Evolutionary conservation across 23 red algal species (phyloP).

Genomic region (Agarophyton chilense): DNA sequence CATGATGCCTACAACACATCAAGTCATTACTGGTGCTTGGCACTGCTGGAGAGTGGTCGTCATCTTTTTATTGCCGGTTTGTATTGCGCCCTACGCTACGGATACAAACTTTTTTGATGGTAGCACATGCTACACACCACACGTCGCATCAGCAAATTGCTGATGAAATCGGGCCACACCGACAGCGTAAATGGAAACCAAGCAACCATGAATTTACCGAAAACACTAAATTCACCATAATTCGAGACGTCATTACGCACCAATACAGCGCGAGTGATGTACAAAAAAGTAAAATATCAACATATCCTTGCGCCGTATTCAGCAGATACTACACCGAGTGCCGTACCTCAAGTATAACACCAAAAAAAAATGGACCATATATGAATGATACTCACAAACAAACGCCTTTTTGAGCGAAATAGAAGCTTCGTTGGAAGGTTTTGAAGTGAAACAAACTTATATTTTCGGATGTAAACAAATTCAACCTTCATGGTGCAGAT

Average conservation of each 20-base stretch:
- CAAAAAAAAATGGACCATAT: background rate
- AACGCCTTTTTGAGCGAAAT: background rate
- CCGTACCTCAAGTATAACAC: background rate
- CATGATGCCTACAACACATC: too few relatives aligned
- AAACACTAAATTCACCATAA: too few relatives aligned
- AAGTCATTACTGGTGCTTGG: too few relatives aligned
- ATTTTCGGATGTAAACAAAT: conserved; percentile 9
- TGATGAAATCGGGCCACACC: background rate
- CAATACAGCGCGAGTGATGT: background rate
- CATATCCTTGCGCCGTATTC: background rate
- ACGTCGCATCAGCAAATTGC: background rate
- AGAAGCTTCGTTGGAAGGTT: background rate
- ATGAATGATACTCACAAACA: background rate
- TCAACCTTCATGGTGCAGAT: conserved; percentile 8
- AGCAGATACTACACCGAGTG: background rate
- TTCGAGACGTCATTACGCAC: background rate
- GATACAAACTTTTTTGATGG: too few relatives aligned
- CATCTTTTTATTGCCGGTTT: too few relatives aligned
- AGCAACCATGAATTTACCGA: too few relatives aligned
- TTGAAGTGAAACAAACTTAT: background rate
- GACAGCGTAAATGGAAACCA: too few relatives aligned
- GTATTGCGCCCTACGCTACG: too few relatives aligned
- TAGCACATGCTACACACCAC: background rate
- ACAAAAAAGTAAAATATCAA: background rate
- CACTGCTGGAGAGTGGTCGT: too few relatives aligned